phyloP scores from a whole-genome alignment of 768 basidiomycete genomes.

The Calvatia gigantea region DNA sequence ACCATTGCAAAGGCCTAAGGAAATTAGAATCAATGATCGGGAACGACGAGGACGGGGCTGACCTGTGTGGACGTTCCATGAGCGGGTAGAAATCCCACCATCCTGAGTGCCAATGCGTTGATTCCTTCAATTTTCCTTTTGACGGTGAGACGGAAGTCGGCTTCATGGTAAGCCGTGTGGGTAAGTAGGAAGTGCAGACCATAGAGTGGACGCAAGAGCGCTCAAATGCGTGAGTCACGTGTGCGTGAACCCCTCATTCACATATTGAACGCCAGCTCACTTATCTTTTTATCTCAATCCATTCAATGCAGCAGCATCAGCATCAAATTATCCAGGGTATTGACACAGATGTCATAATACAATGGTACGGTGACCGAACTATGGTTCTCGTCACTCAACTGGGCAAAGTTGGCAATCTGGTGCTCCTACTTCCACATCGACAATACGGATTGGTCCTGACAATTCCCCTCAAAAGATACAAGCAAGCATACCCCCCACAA shows the following conservation, averaged over 20 bases:
- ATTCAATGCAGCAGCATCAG: slow-evolving; percentile 47
- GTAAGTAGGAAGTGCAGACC: slow-evolving; percentile 11
- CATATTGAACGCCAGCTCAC: background rate
- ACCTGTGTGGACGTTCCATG: slow-evolving; percentile 55
- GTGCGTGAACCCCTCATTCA: background rate
- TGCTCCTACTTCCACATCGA: slow-evolving; percentile 29
- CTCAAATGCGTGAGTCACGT: too few species aligned
- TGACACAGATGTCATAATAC: slow-evolving; percentile 72
- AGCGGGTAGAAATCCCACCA: slow-evolving; percentile 78
- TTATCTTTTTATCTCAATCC: slow-evolving; percentile 17
- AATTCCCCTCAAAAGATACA: slow-evolving; percentile 57
- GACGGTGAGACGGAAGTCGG: slow-evolving; percentile 33
- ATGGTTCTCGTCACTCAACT: slow-evolving; percentile 89
- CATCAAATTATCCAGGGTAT: slow-evolving; percentile 51
- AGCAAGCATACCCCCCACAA: slow-evolving; percentile 67
- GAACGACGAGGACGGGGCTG: slow-evolving; percentile 14
- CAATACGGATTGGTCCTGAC: background rate
- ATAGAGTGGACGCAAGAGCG: too few species aligned
- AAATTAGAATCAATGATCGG: slow-evolving; percentile 6
- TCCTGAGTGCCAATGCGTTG: slow-evolving; percentile 52
- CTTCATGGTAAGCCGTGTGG: slow-evolving; percentile 18
- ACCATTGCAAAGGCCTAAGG: slow-evolving; percentile 68
- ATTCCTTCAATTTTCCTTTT: slow-evolving; percentile 54
- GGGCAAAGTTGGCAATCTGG: slow-evolving; percentile 87
- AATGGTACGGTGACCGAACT: slow-evolving; percentile 74